Conservation (phyloP, 768 basidiomycete genomes). For the Leccinum pellstonianum region DNA sequence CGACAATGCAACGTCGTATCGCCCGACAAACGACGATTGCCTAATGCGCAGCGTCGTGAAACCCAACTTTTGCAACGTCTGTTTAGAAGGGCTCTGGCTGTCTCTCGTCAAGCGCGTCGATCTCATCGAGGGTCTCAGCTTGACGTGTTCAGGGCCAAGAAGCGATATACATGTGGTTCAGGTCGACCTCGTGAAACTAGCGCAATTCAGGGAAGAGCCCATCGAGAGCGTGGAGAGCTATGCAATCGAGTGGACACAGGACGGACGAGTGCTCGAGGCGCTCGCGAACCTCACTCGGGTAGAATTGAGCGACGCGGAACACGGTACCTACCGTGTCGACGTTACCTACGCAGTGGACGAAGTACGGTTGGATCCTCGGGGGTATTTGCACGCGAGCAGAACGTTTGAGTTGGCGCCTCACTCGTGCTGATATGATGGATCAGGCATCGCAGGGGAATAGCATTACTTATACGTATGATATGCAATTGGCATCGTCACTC, state of each 20-base stretch:
- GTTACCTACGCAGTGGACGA: conserved; percentile 57
- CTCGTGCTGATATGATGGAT: background rate
- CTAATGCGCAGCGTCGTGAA: conserved; percentile 74
- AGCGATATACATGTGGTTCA: conserved; percentile 40
- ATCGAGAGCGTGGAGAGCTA: conserved; percentile 46
- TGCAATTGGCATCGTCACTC: conserved; percentile 14
- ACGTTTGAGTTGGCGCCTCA: conserved; percentile 12
- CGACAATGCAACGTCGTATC: conserved; percentile 61
- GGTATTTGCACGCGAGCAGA: conserved; percentile 29
- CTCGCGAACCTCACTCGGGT: conserved; percentile 53
- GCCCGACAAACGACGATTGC: conserved; percentile 83
- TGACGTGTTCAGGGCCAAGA: conserved; percentile 36
- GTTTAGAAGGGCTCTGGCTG: conserved; percentile 73
- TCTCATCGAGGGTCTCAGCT: conserved; percentile 56
- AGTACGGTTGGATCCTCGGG: conserved; percentile 48
- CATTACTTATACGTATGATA: conserved; percentile 17
- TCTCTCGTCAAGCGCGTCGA: conserved; percentile 56
- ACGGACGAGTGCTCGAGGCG: conserved; percentile 42
- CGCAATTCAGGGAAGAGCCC: conserved; percentile 45
- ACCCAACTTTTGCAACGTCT: conserved; percentile 74
- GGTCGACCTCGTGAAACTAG: conserved; percentile 60
- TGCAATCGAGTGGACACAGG: conserved; percentile 53
- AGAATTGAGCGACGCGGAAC: conserved; percentile 35
- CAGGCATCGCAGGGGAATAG: background rate
- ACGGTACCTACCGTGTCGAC: conserved; percentile 44